These are phyloP conservation scores for Nowakowskiella sp. DNA, from an alignment of 192 early-diverging fungal genomes.

Conservation along the genomic window DNA sequence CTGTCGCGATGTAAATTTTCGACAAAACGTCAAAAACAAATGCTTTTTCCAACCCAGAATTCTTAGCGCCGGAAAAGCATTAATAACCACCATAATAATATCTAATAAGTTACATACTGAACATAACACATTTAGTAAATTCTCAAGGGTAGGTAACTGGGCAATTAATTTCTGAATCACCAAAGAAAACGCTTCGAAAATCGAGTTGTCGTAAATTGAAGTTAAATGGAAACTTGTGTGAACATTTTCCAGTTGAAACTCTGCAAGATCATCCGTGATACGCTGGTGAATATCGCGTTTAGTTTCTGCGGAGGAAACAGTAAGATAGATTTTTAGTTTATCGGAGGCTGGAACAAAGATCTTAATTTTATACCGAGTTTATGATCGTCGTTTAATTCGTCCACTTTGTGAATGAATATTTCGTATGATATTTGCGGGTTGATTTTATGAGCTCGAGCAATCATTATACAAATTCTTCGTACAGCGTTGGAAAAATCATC, in stretches of 20 bases:
- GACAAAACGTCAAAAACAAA: slow-evolving; percentile 85
- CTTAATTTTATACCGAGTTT: slow-evolving; percentile 63
- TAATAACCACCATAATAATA: background rate
- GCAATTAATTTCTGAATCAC: slow-evolving; percentile 87
- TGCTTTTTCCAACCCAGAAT: slow-evolving; percentile 92
- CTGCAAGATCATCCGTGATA: slow-evolving; percentile 77
- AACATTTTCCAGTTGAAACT: slow-evolving; percentile 65
- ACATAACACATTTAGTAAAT: slow-evolving; percentile 85
- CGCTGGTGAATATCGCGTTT: slow-evolving; percentile 90
- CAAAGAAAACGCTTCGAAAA: slow-evolving; percentile 91
- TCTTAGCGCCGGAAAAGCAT: slow-evolving; percentile 36
- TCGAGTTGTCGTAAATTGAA: slow-evolving; percentile 86
- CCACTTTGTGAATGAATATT: slow-evolving; percentile 95
- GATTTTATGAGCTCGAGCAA: slow-evolving; percentile 64
- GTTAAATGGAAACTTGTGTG: slow-evolving; percentile 81
- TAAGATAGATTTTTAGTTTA: background rate
- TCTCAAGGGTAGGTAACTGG: slow-evolving; percentile 70
- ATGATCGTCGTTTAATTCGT: slow-evolving; percentile 90
- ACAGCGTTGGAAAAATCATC: slow-evolving; percentile 81
- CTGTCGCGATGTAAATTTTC: slow-evolving; percentile 93
- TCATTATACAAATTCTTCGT: slow-evolving; percentile 59
- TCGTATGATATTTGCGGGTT: slow-evolving; percentile 85
- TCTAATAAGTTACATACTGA: slow-evolving; percentile 52
- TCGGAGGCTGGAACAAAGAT: background rate
- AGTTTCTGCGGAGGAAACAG: slow-evolving; percentile 50